phyloP scores from a whole-genome alignment of 2,329 filamentous ascomycete species.

The Fusarium napiforme region DNA sequence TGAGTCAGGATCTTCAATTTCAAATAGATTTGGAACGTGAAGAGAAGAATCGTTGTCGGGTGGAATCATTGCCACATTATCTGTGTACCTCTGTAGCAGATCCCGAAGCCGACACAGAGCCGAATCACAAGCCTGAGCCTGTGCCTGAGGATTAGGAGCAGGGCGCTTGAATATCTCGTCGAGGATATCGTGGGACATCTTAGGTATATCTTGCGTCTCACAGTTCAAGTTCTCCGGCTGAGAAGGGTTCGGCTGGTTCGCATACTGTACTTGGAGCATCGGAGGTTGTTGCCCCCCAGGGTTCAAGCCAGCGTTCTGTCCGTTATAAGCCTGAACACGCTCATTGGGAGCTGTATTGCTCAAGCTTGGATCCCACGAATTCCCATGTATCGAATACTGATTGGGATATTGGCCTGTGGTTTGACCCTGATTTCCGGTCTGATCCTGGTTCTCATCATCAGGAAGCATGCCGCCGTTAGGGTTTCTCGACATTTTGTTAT shows the following conservation, averaged over 20 bases:
- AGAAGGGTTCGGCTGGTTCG: not conserved
- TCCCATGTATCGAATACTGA: not conserved
- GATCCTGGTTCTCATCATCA: not conserved
- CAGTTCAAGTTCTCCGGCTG: not conserved
- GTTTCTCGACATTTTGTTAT: not conserved
- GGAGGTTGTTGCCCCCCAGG: not conserved
- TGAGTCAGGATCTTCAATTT: not conserved
- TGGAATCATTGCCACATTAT: accelerated
- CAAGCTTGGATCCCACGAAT: not conserved
- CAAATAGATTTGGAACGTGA: not conserved
- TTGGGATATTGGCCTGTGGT: not conserved
- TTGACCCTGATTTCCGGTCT: not conserved
- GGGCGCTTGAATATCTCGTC: not conserved
- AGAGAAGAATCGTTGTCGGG: not conserved
- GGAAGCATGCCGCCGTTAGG: too few species aligned
- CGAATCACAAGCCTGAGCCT: not conserved
- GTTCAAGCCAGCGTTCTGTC: not conserved
- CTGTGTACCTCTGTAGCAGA: not conserved
- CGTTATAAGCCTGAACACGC: not conserved
- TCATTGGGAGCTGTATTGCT: not conserved
- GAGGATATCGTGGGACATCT: not conserved
- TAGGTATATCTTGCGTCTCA: too few species aligned
- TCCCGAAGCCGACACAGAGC: not conserved
- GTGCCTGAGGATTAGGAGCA: not conserved
- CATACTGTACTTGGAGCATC: not conserved